A percentile compares a stretch with the other conserved stretches of the same genome.
phyloP scores from a whole-genome alignment of 2,329 filamentous ascomycete species.

The Epichloe aotearoae region DNA sequence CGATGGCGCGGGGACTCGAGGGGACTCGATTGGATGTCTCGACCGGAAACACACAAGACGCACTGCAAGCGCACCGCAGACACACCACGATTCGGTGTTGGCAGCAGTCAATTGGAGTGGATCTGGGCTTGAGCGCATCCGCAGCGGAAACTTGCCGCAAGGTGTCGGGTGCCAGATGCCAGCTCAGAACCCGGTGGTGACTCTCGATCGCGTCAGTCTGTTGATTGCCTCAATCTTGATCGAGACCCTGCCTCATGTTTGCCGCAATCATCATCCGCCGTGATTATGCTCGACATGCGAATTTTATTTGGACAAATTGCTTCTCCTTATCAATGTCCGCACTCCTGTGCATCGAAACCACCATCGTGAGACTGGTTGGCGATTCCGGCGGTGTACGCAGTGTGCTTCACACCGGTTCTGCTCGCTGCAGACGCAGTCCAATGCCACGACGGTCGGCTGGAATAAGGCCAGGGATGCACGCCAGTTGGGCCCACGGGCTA shows the following conservation, averaged over 20 bases:
- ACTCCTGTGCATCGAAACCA: neutral
- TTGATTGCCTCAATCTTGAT: neutral
- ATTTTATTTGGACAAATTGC: no score
- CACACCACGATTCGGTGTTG: neutral
- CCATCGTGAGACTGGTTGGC: neutral
- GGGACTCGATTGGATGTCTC: neutral
- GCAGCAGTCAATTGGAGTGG: neutral
- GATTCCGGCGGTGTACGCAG: neutral
- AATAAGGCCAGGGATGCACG: constrained; percentile 15
- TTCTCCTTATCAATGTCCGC: no score
- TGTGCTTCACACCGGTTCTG: neutral
- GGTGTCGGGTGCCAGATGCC: neutral
- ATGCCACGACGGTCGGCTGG: constrained; percentile 25
- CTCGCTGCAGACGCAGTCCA: neutral
- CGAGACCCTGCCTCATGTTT: no score
- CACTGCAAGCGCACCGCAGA: neutral
- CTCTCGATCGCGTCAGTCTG: neutral
- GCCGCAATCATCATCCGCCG: no score
- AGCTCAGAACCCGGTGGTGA: neutral
- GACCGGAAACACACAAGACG: neutral
- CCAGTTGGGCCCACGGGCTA: constrained; percentile 7
- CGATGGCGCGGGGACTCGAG: neutral
- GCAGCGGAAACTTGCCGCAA: neutral
- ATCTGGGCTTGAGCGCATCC: neutral
- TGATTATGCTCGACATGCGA: no score